These are phyloP conservation scores for Cyberlindnera suaveolens DNA, from an alignment of 805 yeast genomes.

Conservation along the genomic window DNA sequence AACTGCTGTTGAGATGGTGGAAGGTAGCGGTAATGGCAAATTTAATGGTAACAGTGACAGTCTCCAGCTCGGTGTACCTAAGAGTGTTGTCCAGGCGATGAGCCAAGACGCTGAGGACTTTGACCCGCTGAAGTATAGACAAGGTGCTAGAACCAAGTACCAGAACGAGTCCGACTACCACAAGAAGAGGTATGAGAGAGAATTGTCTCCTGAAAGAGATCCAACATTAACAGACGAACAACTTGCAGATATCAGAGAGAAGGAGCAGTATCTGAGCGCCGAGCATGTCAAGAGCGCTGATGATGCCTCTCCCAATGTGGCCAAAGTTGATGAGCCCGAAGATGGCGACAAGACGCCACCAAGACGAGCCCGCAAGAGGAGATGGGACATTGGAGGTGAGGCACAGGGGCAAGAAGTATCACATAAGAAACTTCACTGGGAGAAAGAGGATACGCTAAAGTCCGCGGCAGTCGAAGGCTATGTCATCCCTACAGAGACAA, in stretches of 20 bases:
- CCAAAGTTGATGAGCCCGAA: slow-evolving; percentile 22
- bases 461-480: slow-evolving; percentile 27
- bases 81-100: slow-evolving; percentile 23
- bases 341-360: slow-evolving; percentile 25
- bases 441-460: background rate
- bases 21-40: too few relatives aligned
- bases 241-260: slow-evolving; percentile 34
- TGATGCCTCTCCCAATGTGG: too few relatives aligned
- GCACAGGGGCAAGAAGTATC: slow-evolving; percentile 8
- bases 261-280: slow-evolving; percentile 23
- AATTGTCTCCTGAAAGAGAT: slow-evolving; percentile 25
- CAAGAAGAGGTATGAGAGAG: slow-evolving; percentile 29
- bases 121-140: slow-evolving; percentile 26
- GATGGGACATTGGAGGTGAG: slow-evolving; percentile 20
- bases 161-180: slow-evolving; percentile 45
- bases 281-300: too few relatives aligned
- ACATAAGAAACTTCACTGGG: slow-evolving; percentile 14
- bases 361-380: slow-evolving; percentile 17
- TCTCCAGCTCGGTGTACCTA: slow-evolving; percentile 25
- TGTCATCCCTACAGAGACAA: slow-evolving; percentile 46
- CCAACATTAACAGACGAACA: slow-evolving; percentile 34
- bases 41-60: too few relatives aligned
- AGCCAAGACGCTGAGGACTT: slow-evolving; percentile 14
- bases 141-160: slow-evolving; percentile 23
- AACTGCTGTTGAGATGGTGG: background rate